phyloP scores from a whole-genome alignment of 1,284 basidiomycete species.

The Cutaneotrichosporon daszewskae region DNA sequence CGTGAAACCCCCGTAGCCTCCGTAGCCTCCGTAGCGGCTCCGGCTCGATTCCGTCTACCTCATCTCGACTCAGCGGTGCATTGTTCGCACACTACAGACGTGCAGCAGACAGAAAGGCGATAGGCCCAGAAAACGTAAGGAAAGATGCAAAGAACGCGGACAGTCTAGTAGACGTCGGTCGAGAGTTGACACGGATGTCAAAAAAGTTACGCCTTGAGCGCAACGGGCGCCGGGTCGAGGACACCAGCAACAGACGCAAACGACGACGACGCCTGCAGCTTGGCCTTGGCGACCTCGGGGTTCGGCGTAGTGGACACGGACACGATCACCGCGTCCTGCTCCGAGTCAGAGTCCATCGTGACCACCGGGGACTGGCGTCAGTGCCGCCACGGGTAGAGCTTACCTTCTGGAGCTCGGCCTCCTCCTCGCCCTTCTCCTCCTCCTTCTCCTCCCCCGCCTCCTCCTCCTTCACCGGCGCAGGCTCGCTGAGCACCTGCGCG shows the following conservation, averaged over 20 bases:
- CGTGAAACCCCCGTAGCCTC: no score
- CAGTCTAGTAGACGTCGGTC: no score
- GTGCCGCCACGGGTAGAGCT: no score
- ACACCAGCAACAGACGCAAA: slow-evolving; percentile 36
- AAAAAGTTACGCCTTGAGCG: slow-evolving; percentile 43
- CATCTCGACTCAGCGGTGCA: no score
- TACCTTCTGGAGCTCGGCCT: background rate
- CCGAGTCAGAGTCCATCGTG: slow-evolving; percentile 42
- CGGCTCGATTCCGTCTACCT: no score
- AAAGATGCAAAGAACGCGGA: no score
- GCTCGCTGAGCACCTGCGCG: slow-evolving; percentile 46
- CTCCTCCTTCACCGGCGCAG: slow-evolving; percentile 39
- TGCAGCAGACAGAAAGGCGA: no score
- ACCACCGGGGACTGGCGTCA: slow-evolving; percentile 25
- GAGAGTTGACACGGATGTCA: no score
- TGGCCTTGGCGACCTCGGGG: slow-evolving; percentile 16
- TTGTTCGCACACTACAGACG: no score
- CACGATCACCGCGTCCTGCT: slow-evolving; percentile 46
- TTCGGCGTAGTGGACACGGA: slow-evolving; percentile 33
- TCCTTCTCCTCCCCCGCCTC: slow-evolving; percentile 19
- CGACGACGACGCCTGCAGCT: slow-evolving; percentile 13
- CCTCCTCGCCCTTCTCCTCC: slow-evolving; percentile 10
- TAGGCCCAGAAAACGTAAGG: no score
- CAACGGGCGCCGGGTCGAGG: slow-evolving; percentile 26
- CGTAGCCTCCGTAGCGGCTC: no score